A percentile compares a stretch with the other conserved stretches of the same genome.
phyloP scores from a whole-genome alignment of 2,329 filamentous ascomycete genomes.

The Teratosphaeria zuluensis region DNA sequence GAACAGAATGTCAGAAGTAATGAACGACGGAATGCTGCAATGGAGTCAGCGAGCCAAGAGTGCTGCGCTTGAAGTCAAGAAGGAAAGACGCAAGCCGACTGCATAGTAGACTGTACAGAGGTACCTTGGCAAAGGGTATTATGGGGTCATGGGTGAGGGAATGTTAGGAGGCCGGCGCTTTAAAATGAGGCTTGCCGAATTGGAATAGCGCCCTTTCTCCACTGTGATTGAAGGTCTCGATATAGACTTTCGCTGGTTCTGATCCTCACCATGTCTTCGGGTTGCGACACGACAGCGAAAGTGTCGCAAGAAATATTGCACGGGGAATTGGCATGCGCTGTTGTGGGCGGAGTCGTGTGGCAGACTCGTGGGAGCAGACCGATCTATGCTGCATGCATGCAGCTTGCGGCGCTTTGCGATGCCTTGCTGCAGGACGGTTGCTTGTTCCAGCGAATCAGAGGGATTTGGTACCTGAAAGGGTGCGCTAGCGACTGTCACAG shows the following conservation, averaged over 20 bases:
- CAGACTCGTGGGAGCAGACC: background rate
- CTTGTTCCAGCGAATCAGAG: background rate
- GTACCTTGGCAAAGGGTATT: background rate
- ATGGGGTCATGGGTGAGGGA: background rate
- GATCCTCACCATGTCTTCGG: background rate
- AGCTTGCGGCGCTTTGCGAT: background rate
- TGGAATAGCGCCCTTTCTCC: background rate
- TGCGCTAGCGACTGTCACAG: background rate
- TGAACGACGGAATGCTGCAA: background rate
- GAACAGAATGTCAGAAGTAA: constrained; percentile 3
- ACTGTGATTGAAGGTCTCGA: background rate
- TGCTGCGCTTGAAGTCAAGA: constrained; percentile 1
- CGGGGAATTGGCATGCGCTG: background rate
- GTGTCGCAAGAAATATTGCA: background rate
- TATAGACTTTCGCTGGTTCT: background rate
- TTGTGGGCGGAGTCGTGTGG: background rate
- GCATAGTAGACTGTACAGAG: background rate
- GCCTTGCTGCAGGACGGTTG: background rate
- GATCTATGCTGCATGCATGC: background rate
- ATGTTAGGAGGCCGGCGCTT: background rate
- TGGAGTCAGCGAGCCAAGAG: background rate
- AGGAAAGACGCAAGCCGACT: background rate
- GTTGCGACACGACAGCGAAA: background rate
- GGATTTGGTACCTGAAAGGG: background rate
- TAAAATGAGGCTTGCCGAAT: background rate